phyloP scores from a whole-genome alignment of 1,284 basidiomycete genomes.

The Thelephora terrestris region DNA sequence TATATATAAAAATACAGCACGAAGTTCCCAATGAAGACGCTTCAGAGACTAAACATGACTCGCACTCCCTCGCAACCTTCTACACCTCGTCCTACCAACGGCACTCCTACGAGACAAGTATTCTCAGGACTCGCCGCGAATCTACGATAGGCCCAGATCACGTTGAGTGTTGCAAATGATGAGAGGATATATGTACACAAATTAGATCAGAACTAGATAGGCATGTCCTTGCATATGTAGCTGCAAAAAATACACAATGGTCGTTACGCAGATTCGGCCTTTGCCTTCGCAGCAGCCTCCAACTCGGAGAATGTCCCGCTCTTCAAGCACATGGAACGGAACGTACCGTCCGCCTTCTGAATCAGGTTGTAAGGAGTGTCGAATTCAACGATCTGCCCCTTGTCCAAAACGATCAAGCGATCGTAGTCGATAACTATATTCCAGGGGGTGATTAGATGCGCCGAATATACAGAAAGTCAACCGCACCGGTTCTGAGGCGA shows the following conservation, averaged over 20 bases:
- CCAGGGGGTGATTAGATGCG: background rate
- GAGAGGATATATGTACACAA: too few relatives aligned
- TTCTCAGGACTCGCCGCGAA: background rate
- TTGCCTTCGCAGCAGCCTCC: slow-evolving; percentile 45
- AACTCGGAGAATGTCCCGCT: slow-evolving; percentile 70
- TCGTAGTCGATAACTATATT: slow-evolving; percentile 62
- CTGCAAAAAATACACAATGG: too few relatives aligned
- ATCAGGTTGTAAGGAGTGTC: slow-evolving; percentile 77
- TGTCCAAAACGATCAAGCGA: slow-evolving; percentile 71
- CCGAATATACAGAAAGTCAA: background rate
- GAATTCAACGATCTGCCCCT: slow-evolving; percentile 72
- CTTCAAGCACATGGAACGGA: slow-evolving; percentile 74
- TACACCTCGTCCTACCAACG: background rate
- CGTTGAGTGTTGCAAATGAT: too few relatives aligned
- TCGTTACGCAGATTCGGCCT: slow-evolving; percentile 13
- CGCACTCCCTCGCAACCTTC: slow-evolving; percentile 19
- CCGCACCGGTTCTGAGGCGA: slow-evolving; percentile 46
- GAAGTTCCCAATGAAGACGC: slow-evolving; percentile 87
- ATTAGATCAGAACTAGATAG: too few relatives aligned
- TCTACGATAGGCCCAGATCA: too few relatives aligned
- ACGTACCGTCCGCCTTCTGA: slow-evolving; percentile 61
- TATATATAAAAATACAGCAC: slow-evolving; percentile 40
- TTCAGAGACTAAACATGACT: slow-evolving; percentile 68
- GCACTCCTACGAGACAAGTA: background rate
- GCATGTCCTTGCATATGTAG: too few relatives aligned